Evolutionary conservation across 2,329 filamentous ascomycete genomes (phyloP).

Genomic region (Fusarium tricinctum): DNA sequence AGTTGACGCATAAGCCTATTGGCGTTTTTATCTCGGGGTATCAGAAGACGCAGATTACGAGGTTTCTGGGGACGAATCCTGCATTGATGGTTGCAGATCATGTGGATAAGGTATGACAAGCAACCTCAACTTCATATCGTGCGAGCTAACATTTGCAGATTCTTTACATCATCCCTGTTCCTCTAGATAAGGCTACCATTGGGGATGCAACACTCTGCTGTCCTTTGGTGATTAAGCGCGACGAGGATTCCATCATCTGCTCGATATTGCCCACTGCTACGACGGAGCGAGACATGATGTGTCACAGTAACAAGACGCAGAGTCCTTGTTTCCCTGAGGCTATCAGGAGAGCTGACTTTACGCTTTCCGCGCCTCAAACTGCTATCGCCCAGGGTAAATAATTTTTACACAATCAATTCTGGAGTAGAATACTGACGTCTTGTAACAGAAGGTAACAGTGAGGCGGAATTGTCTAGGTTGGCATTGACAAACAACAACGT

Average conservation of each 20-base stretch:
- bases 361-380: background rate
- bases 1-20: background rate
- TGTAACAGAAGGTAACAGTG: accelerated
- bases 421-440: background rate
- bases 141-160: background rate
- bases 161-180: constrained; percentile 20
- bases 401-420: accelerated
- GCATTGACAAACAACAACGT: background rate
- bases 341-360: constrained; percentile 12
- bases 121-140: accelerated
- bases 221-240: constrained; percentile 18
- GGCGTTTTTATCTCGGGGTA: constrained; percentile 23
- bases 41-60: background rate
- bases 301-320: accelerated
- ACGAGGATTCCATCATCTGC: constrained; percentile 1
- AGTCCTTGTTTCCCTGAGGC: constrained; percentile 23
- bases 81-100: background rate
- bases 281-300: background rate
- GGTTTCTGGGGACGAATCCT: background rate
- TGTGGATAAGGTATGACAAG: constrained; percentile 5
- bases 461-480: accelerated
- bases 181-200: constrained; percentile 19
- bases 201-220: constrained; percentile 19
- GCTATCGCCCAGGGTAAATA: background rate
- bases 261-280: constrained; percentile 13